phyloP scores from a whole-genome alignment of 495 filamentous ascomycete genomes.

The Chaetomium tenue region DNA sequence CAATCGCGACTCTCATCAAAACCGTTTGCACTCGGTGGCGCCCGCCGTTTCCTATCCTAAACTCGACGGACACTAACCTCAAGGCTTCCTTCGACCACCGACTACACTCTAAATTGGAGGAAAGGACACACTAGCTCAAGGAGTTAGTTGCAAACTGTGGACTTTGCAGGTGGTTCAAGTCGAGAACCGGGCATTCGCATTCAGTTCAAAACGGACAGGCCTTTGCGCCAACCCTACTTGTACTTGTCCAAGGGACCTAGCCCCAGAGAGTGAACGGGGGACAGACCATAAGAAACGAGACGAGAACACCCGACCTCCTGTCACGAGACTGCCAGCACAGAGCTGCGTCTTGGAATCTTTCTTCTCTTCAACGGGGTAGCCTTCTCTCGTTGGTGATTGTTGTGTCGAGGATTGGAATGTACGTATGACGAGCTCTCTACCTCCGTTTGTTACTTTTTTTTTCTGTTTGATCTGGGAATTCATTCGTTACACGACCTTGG shows the following conservation, averaged over 20 bases:
- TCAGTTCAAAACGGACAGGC: background rate
- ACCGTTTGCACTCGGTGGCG: background rate
- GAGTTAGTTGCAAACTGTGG: background rate
- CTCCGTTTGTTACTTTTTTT: constrained; percentile 19
- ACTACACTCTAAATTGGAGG: background rate
- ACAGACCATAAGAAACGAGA: constrained; percentile 9
- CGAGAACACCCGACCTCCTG: constrained; percentile 23
- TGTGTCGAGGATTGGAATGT: constrained; percentile 36
- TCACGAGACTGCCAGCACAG: constrained; percentile 34
- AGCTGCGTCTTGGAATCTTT: constrained; percentile 33
- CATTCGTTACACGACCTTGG: constrained; percentile 15
- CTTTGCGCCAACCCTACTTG: constrained; percentile 1
- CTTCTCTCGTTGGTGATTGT: constrained; percentile 25
- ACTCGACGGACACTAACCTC: background rate
- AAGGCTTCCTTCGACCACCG: too few relatives aligned
- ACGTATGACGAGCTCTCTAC: constrained; percentile 35
- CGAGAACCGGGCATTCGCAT: background rate
- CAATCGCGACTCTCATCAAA: background rate
- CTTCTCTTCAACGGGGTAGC: constrained; percentile 25
- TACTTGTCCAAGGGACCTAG: constrained; percentile 17
- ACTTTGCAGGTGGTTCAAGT: background rate
- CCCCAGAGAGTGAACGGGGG: constrained; percentile 10
- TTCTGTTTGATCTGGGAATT: constrained; percentile 12
- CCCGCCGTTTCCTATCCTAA: background rate
- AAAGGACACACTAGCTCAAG: background rate